Evolutionary conservation across 768 basidiomycete genomes (phyloP).

Genomic region (Lyophyllum atratum): DNA sequence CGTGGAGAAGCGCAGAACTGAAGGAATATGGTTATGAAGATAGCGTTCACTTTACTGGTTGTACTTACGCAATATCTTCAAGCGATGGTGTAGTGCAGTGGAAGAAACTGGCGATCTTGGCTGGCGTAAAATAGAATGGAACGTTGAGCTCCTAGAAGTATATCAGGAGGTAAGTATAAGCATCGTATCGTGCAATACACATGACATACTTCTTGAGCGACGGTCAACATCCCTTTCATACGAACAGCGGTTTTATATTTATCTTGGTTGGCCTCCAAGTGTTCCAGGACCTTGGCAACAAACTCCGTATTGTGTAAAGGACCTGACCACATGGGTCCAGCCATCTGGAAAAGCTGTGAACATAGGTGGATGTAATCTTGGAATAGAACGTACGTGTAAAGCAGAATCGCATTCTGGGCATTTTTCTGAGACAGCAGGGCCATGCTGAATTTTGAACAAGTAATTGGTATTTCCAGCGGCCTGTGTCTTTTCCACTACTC

Average conservation of each 20-base stretch:
- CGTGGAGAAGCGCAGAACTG: conserved; percentile 89
- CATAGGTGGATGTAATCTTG: neutral
- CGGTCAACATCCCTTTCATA: conserved; percentile 95
- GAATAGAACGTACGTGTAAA: conserved; percentile 62
- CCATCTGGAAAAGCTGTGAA: conserved; percentile 51
- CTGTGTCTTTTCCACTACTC: conserved; percentile 58
- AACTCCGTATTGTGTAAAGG: conserved; percentile 81
- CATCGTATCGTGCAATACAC: too few relatives aligned
- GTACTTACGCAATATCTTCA: conserved; percentile 70
- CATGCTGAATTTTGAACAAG: conserved; percentile 71
- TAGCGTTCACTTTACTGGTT: neutral
- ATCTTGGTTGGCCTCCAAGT: conserved; percentile 61
- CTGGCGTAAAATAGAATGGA: conserved; percentile 89
- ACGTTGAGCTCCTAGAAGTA: conserved; percentile 63
- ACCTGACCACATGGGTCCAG: conserved; percentile 97
- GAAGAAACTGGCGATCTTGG: conserved; percentile 77
- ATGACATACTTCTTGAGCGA: conserved; percentile 79
- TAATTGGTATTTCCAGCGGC: conserved; percentile 58
- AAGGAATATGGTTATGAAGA: neutral
- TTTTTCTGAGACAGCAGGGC: conserved; percentile 62
- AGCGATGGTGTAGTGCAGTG: conserved; percentile 79
- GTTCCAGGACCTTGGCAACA: conserved; percentile 69
- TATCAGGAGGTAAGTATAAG: neutral
- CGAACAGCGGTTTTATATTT: conserved; percentile 78
- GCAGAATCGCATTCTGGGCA: conserved; percentile 84